A percentile compares a stretch with the other conserved stretches of the same genome.
phyloP scores from a whole-genome alignment of 2,329 filamentous ascomycete genomes.

The Colletotrichum limetticola region DNA sequence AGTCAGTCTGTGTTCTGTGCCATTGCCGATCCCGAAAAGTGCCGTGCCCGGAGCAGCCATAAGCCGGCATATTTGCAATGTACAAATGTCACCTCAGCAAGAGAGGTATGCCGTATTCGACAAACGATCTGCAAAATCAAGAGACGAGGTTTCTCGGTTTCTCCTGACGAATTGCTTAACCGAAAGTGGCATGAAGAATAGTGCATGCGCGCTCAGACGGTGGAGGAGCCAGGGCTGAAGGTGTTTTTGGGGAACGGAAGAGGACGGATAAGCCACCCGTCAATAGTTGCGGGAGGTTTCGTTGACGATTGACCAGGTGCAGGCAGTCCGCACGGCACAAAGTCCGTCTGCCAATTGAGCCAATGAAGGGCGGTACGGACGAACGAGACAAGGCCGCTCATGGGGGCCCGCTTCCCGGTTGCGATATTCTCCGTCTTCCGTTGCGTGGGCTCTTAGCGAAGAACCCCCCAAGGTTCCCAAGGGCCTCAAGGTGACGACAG shows the following conservation, averaged over 20 bases:
- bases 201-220: slow-evolving; percentile 29
- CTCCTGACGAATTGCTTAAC: slow-evolving; percentile 30
- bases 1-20: neutral
- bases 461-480: neutral
- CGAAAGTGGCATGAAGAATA: slow-evolving; percentile 33
- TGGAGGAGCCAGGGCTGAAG: slow-evolving; percentile 17
- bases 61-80: neutral
- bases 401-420: slow-evolving; percentile 3
- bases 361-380: neutral
- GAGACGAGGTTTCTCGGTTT: slow-evolving; percentile 10
- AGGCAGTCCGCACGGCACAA: neutral
- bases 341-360: neutral
- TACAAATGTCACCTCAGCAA: slow-evolving; percentile 9
- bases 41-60: neutral
- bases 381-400: neutral
- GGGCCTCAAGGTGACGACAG: neutral
- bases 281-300: slow-evolving; percentile 23
- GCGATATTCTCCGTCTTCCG: neutral
- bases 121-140: slow-evolving; percentile 17
- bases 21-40: slow-evolving; percentile 14
- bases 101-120: slow-evolving; percentile 1
- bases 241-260: slow-evolving; percentile 4
- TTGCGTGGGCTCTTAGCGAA: neutral
- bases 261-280: slow-evolving; percentile 30
- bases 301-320: slow-evolving; percentile 10